Base-by-base conservation (phyloP, 2,329 filamentous ascomycete genomes). In the Alternaria gaisen region DNA sequence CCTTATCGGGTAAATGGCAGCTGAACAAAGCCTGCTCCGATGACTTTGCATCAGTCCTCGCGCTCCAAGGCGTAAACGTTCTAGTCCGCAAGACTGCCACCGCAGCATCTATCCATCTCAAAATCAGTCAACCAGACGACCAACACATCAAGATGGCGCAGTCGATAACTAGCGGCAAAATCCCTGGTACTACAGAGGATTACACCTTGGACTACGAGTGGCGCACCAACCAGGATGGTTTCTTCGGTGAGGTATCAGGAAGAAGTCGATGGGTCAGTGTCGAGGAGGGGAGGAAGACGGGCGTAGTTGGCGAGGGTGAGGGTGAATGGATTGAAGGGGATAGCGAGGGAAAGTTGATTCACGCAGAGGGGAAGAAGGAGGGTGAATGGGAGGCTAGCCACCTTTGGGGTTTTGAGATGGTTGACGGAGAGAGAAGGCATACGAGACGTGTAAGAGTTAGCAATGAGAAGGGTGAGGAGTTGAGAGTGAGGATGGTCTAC, bases 11-110 rank as follows among this genome's bases (percentile, higher is more conserved):
- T 7, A 60, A 61, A 43, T 66, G 58, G 50, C 52, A 56, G 8
- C 61, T 65, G 8, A 63, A 66, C 38, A 63, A 65, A 34, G 47
- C 61, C 12, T 61, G 24, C 26, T 68, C 64, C 3, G 64, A 65
- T 44, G 59, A 68, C 53, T 66, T 66, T 24, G 50, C 58, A 26
- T 58, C 47, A 32, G 55, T 66, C 24, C 54, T 66, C 38, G 64
- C 55, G 5, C 44, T 66, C 2, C 64, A 68, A n/a, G 64, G 66
- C 26, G 58, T 66, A 6, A 61, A 57, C 24, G 4, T 53, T 5
- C 48, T 66, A 8, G 46, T 66, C 41, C 53, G 64, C 38, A 63
- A 63, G 47, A 58, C 59, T 3, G 61, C 61, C 34, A 63, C 54
- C 2, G 55, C 55, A 34, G 64, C 64, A 12, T 64, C 63, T 7